These are phyloP conservation scores for Castanea mollissima DNA, from an alignment of 306 rosid genomes.

Conservation along the genomic window DNA sequence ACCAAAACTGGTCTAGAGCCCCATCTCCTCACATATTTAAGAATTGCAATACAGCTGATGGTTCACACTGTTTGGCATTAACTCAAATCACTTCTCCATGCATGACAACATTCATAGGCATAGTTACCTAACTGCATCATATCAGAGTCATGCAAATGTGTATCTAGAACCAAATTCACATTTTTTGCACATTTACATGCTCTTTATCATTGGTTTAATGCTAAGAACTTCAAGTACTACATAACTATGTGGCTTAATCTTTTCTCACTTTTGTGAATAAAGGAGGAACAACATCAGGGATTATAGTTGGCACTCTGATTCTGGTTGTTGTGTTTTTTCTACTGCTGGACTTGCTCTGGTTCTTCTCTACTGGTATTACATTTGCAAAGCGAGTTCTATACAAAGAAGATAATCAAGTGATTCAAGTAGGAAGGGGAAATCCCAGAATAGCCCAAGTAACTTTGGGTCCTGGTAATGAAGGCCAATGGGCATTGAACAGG, in stretches of 20 bases:
- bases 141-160: not conserved
- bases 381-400: slow-evolving; percentile 80
- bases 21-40: not conserved
- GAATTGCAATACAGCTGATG: not conserved
- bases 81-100: not conserved
- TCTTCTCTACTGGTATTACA: slow-evolving; percentile 81
- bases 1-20: not conserved
- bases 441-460: too few species aligned
- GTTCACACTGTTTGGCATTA: not conserved
- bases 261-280: slow-evolving; percentile 18
- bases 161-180: not conserved
- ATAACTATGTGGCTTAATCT: not conserved
- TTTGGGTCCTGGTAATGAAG: slow-evolving; percentile 88
- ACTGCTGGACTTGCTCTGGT: slow-evolving; percentile 64
- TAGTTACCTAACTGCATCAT: not conserved
- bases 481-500: slow-evolving; percentile 88
- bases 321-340: slow-evolving; percentile 36
- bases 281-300: slow-evolving; percentile 58
- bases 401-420: slow-evolving; percentile 62
- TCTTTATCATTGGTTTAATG: not conserved
- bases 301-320: slow-evolving; percentile 62
- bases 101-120: not conserved
- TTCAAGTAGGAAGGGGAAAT: slow-evolving; percentile 50
- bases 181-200: not conserved
- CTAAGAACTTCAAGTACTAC: not conserved